Conservation (phyloP, 371 early-diverging fungal genomes). For the Saksenaea vasiformis region DNA sequence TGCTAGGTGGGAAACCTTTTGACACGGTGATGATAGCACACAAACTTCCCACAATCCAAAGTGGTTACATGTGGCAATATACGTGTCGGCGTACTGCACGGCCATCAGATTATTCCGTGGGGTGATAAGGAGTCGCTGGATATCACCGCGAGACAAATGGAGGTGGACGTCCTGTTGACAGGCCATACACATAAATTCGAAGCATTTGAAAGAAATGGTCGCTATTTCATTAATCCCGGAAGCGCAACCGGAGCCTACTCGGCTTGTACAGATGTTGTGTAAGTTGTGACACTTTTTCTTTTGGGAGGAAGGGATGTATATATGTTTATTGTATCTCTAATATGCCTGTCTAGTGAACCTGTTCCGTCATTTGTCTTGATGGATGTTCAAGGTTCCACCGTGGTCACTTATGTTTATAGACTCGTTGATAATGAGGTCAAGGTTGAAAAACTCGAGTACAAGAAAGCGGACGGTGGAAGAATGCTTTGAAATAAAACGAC, state of each 20-base stretch:
- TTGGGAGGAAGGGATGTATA: background rate
- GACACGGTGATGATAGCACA: slow-evolving; percentile 37
- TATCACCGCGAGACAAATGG: slow-evolving; percentile 82
- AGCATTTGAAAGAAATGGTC: slow-evolving; percentile 86
- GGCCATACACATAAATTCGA: slow-evolving; percentile 92
- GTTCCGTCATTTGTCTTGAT: slow-evolving; percentile 93
- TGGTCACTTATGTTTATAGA: slow-evolving; percentile 91
- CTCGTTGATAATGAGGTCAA: slow-evolving; percentile 88
- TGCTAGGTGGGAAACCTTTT: background rate
- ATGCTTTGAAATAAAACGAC: slow-evolving; percentile 20
- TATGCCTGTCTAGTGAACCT: slow-evolving; percentile 42
- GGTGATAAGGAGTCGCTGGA: slow-evolving; percentile 83
- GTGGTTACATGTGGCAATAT: slow-evolving; percentile 77
- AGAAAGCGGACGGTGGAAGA: slow-evolving; percentile 53
- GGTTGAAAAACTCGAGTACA: slow-evolving; percentile 90
- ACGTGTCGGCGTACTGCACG: slow-evolving; percentile 85
- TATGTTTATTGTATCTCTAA: background rate
- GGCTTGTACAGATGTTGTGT: slow-evolving; percentile 42
- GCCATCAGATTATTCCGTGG: slow-evolving; percentile 90
- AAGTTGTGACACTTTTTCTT: slow-evolving; percentile 21
- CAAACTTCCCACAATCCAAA: slow-evolving; percentile 63
- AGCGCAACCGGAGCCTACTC: slow-evolving; percentile 89
- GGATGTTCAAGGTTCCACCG: slow-evolving; percentile 82
- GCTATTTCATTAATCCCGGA: slow-evolving; percentile 94
- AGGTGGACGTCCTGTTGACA: slow-evolving; percentile 86